These are phyloP conservation scores for Apiospora koreana DNA, from an alignment of 2,329 filamentous ascomycete genomes.

Conservation along the genomic window DNA sequence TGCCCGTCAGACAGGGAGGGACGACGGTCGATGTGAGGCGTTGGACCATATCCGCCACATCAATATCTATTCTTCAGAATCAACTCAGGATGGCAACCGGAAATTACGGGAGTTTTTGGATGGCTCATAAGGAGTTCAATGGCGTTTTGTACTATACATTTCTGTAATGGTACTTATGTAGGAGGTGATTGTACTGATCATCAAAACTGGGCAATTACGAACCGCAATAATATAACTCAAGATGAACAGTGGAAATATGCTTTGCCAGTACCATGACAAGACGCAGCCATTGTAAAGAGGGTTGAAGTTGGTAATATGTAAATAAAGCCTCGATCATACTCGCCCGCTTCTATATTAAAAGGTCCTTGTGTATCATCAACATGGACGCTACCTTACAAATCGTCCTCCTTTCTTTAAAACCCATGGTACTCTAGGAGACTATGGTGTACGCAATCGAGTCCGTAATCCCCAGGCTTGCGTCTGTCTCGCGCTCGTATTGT, in stretches of 20 bases:
- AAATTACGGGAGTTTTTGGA: constrained; percentile 13
- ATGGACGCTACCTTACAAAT: background rate
- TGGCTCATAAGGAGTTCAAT: constrained; percentile 2
- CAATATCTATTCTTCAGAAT: background rate
- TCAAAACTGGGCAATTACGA: background rate
- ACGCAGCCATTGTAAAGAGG: background rate
- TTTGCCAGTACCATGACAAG: background rate
- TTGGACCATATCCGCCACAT: background rate
- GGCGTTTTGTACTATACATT: background rate
- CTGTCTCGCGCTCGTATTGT: background rate
- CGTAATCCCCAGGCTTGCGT: background rate
- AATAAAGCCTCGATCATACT: background rate
- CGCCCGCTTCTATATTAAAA: background rate
- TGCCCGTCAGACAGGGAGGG: background rate
- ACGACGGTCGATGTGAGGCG: background rate
- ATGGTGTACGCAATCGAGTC: constrained; percentile 13
- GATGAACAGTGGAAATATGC: background rate
- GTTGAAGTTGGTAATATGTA: background rate
- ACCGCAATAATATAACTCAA: background rate
- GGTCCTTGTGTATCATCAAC: background rate
- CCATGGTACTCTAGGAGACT: no score
- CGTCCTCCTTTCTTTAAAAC: no score
- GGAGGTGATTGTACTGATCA: background rate
- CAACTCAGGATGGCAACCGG: background rate
- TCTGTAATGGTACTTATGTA: background rate